These are phyloP conservation scores for Cardamine resedifolia DNA, from an alignment of 345 rosid species.

Conservation along the genomic window DNA sequence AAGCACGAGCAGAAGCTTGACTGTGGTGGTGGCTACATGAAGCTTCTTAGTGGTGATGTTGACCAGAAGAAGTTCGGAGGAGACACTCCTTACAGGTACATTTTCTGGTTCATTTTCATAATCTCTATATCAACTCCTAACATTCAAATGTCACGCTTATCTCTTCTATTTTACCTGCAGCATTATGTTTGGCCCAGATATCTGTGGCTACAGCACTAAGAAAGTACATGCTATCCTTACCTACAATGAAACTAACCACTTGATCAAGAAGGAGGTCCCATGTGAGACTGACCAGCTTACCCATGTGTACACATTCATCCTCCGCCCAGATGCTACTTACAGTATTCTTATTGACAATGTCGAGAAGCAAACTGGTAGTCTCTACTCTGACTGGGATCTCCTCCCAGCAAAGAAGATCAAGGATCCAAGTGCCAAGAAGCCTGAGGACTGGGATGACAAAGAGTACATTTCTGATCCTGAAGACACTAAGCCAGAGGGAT, in stretches of 20 bases:
- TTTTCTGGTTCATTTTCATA: background rate
- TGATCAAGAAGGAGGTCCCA: slow-evolving; percentile 96
- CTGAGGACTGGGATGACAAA: slow-evolving; percentile 98
- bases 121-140: background rate
- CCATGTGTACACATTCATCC: slow-evolving; percentile 86
- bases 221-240: slow-evolving; percentile 96
- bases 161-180: slow-evolving; percentile 44
- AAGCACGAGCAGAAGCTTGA: slow-evolving; percentile 99
- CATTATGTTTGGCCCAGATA: slow-evolving; percentile 99
- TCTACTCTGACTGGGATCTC: slow-evolving; percentile 92
- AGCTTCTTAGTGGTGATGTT: slow-evolving; percentile 77
- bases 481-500: slow-evolving; percentile 94
- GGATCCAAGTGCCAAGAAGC: slow-evolving; percentile 98
- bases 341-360: slow-evolving; percentile 88
- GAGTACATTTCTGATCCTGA: slow-evolving; percentile 90
- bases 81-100: slow-evolving; percentile 92
- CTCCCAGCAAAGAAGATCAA: slow-evolving; percentile 86
- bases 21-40: slow-evolving; percentile 99
- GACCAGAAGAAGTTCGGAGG: slow-evolving; percentile 98
- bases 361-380: slow-evolving; percentile 94
- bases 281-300: slow-evolving; percentile 99
- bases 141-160: background rate
- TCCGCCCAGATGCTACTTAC: slow-evolving; percentile 95
- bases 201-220: slow-evolving; percentile 95
- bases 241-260: slow-evolving; percentile 72